Evolutionary conservation across 2,329 filamentous ascomycete species (phyloP), one percentile per base, ranked within the genome.

Genomic region (Diaporthe sp.): DNA sequence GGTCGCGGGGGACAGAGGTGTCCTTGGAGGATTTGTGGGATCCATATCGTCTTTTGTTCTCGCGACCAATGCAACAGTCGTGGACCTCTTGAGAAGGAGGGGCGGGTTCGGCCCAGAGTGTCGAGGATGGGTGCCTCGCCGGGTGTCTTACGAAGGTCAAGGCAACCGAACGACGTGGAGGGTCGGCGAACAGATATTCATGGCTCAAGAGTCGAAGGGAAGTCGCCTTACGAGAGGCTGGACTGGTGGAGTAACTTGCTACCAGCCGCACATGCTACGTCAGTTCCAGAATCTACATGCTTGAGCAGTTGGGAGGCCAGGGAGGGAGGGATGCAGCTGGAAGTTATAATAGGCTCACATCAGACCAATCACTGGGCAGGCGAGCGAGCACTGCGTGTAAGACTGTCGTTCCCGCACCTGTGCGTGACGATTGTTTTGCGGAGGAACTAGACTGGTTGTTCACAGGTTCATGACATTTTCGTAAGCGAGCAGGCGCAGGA

Each of bases 1-100:
- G 22, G 79, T 80, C 53, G 80, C 81, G 6, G 83, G 83, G n/a
- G 86, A 85, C 75, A 86, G 79, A 65, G 79, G 78, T 7, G 79
- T 79, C 34, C 75, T 75, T 42, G 79, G 72, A 22, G 73, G 71
- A 28, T 71, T 73, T 37, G 67, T 75, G 49, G 73, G 65, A 65
- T 77, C 76, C 76, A 77, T 77, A 25, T 49, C 70, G 53, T 44
- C 28, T 17, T 44, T n/a, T 44, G 39, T 28, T 42, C 53, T 25
- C n/a, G 37, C 31, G 60, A 55, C 39, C n/a, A 22, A 55, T 25
- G 8, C 19, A 57, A 12, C 58, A 34, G n/a, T 65, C 37, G 71
- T 65, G 37, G 46, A 22, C 31, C 15, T 46, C 49, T 19, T 25
- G 49, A 13, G n/a, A 13, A 44, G 70, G 31, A 44, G 25, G 15